phyloP scores from a whole-genome alignment of 805 yeast genomes.

The Zygoascus tannicola region DNA sequence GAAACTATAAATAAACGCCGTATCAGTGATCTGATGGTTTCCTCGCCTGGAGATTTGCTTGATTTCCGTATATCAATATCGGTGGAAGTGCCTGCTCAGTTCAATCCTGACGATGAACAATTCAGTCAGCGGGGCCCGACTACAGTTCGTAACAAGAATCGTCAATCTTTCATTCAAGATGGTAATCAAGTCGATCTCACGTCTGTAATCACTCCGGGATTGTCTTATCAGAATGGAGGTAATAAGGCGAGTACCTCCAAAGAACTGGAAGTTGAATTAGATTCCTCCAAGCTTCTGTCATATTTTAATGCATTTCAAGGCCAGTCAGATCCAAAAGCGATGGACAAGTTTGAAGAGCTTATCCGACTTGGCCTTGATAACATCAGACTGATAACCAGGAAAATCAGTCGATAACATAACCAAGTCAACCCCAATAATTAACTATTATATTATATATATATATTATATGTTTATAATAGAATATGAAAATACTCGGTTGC shows the following conservation, averaged over 20 bases:
- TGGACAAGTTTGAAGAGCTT: constrained; percentile 49
- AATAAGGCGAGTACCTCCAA: constrained; percentile 14
- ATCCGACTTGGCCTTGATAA: constrained; percentile 51
- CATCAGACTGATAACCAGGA: constrained; percentile 36
- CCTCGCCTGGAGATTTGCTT: constrained; percentile 65
- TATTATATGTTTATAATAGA: no score
- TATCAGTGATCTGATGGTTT: constrained; percentile 60
- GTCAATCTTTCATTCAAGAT: constrained; percentile 64
- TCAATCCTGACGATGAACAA: constrained; percentile 22
- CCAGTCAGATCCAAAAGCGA: constrained; percentile 30
- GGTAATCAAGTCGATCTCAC: constrained; percentile 33
- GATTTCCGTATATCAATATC: constrained; percentile 72
- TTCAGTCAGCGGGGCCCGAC: constrained; percentile 36
- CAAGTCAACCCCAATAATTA: no score
- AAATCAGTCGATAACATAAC: constrained; percentile 15
- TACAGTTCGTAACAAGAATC: constrained; percentile 57
- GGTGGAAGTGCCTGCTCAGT: constrained; percentile 53
- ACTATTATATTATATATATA: no score
- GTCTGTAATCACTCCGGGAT: constrained; percentile 19
- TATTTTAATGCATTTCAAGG: constrained; percentile 33
- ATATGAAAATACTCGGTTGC: no score
- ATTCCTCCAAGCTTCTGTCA: constrained; percentile 33
- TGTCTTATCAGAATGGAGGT: constrained; percentile 1
- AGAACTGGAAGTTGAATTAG: constrained; percentile 47
- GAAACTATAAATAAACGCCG: constrained; percentile 66